A percentile compares a stretch with the other conserved stretches of the same genome.
Conservation (phyloP, 805 yeast species). For the Zygoascus tannicola region DNA sequence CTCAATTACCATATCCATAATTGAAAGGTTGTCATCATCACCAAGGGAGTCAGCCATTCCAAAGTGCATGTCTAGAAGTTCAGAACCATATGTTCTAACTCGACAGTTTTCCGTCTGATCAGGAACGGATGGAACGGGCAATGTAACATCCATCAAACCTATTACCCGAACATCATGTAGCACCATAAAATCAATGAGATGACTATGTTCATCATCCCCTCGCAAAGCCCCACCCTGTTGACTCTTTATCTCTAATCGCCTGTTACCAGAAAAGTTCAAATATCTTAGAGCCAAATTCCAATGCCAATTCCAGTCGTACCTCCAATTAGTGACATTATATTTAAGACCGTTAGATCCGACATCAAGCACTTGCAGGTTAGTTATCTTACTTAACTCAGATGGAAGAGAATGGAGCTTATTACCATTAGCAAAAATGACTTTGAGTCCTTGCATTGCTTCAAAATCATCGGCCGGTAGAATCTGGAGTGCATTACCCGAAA, state of each 20-base stretch:
- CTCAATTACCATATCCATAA: slow-evolving; percentile 79
- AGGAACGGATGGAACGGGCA: slow-evolving; percentile 80
- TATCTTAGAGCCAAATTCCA: slow-evolving; percentile 66
- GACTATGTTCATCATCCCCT: slow-evolving; percentile 17
- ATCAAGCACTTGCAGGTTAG: slow-evolving; percentile 61
- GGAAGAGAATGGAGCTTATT: slow-evolving; percentile 83
- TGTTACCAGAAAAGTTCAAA: slow-evolving; percentile 86
- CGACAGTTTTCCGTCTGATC: slow-evolving; percentile 78
- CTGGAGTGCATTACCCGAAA: slow-evolving; percentile 76
- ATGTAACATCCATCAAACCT: slow-evolving; percentile 91
- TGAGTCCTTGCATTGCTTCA: slow-evolving; percentile 47
- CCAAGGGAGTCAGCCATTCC: slow-evolving; percentile 92
- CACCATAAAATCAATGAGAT: slow-evolving; percentile 56
- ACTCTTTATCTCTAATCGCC: slow-evolving; percentile 79
- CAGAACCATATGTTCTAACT: slow-evolving; percentile 83
- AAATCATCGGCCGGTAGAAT: slow-evolving; percentile 83
- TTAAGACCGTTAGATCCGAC: slow-evolving; percentile 85
- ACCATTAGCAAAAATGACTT: slow-evolving; percentile 62
- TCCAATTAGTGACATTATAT: slow-evolving; percentile 88
- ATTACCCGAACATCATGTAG: slow-evolving; percentile 61
- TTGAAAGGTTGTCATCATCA: slow-evolving; percentile 46
- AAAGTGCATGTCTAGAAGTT: slow-evolving; percentile 62
- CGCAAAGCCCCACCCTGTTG: slow-evolving; percentile 31
- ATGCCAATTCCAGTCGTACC: slow-evolving; percentile 98
- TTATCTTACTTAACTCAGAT: slow-evolving; percentile 68